Evolutionary conservation across 1,139 yeast genomes (phyloP).

Genomic region (Debaryomyces singareniensis): DNA sequence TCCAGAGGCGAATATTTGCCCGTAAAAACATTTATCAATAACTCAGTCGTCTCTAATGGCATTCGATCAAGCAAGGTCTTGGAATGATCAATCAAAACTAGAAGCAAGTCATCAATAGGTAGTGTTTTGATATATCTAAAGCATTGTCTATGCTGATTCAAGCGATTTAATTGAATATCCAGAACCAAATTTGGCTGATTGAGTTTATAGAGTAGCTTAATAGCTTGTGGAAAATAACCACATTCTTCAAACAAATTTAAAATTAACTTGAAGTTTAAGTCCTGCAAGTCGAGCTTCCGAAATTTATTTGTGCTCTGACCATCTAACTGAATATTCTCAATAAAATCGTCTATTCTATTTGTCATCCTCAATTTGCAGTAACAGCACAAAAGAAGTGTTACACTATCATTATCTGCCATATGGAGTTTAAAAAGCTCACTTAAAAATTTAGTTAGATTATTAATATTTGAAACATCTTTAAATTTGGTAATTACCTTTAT

Average conservation of each 20-base stretch:
- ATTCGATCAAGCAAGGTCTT: slow-evolving; percentile 55
- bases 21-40: slow-evolving; percentile 81
- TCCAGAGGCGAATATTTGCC: slow-evolving; percentile 61
- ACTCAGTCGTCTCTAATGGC: slow-evolving; percentile 78
- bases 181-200: slow-evolving; percentile 75
- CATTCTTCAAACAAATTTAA: slow-evolving; percentile 75
- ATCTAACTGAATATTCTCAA: slow-evolving; percentile 34
- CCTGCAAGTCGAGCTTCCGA: slow-evolving; percentile 17
- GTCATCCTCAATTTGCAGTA: slow-evolving; percentile 71
- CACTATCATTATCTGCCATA: slow-evolving; percentile 68
- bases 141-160: slow-evolving; percentile 57
- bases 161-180: slow-evolving; percentile 65
- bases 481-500: slow-evolving; percentile 77
- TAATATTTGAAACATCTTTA: slow-evolving; percentile 76
- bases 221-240: slow-evolving; percentile 63
- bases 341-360: slow-evolving; percentile 53
- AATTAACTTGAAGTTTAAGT: slow-evolving; percentile 65
- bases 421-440: slow-evolving; percentile 46
- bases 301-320: slow-evolving; percentile 4
- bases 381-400: slow-evolving; percentile 74
- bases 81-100: slow-evolving; percentile 64
- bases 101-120: slow-evolving; percentile 70
- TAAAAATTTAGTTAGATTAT: slow-evolving; percentile 58
- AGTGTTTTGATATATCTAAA: slow-evolving; percentile 64
- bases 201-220: slow-evolving; percentile 60